Conservation (phyloP, 768 basidiomycete species). For the Dacryopinax primogenitus region DNA sequence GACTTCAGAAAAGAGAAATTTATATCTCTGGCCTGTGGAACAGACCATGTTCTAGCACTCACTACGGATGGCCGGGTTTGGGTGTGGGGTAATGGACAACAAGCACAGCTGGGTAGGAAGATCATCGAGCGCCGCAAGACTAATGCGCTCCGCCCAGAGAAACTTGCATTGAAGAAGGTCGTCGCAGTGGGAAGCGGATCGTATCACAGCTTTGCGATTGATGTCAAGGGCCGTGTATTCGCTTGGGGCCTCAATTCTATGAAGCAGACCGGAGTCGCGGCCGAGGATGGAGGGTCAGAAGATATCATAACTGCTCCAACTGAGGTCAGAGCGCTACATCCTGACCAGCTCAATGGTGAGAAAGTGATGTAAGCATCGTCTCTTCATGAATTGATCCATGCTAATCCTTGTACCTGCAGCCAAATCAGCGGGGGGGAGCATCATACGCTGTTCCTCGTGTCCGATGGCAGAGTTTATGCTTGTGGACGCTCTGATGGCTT, state of each 20-base stretch:
- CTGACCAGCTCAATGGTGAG: conserved; percentile 26
- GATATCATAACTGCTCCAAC: conserved; percentile 43
- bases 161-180: conserved; percentile 63
- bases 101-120: conserved; percentile 81
- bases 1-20: conserved; percentile 35
- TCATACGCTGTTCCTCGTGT: conserved; percentile 80
- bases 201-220: conserved; percentile 83
- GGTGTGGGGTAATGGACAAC: conserved; percentile 82
- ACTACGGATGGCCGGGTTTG: conserved; percentile 80
- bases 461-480: conserved; percentile 69
- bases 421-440: conserved; percentile 77
- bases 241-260: conserved; percentile 91
- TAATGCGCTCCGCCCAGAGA: conserved; percentile 79
- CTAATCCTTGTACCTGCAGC: neutral
- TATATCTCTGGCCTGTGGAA: conserved; percentile 62
- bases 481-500: conserved; percentile 75
- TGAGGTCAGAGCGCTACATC: conserved; percentile 25
- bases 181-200: conserved; percentile 66
- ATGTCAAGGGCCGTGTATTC: conserved; percentile 71
- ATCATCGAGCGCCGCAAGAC: conserved; percentile 79
- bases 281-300: conserved; percentile 27
- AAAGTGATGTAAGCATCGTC: conserved; percentile 23
- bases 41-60: conserved; percentile 79
- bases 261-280: conserved; percentile 51
- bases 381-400: neutral